Percentiles rank a stretch among this genome's conserved stretches.
Evolutionary conservation across 1,284 basidiomycete genomes (phyloP).

Genomic region (Trametes polyzona): DNA sequence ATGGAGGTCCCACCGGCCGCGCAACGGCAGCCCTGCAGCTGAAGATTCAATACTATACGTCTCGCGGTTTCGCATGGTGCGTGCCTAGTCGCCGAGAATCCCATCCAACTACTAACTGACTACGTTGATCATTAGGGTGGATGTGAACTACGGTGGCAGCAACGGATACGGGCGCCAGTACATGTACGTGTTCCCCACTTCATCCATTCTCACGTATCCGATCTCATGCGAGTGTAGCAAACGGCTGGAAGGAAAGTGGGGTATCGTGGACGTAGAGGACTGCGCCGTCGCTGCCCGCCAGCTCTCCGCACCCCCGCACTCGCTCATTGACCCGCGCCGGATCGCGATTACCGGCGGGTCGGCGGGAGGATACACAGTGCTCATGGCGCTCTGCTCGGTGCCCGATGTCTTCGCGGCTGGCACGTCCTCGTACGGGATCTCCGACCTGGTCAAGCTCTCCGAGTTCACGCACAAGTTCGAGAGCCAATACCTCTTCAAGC

Average conservation of each 20-base stretch:
- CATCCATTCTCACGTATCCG: neutral
- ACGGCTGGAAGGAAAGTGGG: constrained; percentile 67
- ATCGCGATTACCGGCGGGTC: constrained; percentile 58
- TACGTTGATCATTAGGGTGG: constrained; percentile 49
- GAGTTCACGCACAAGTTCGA: constrained; percentile 60
- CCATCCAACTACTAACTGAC: neutral
- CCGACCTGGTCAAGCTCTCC: constrained; percentile 46
- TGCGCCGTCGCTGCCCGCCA: constrained; percentile 54
- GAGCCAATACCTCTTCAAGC: constrained; percentile 44
- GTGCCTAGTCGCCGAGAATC: constrained; percentile 25
- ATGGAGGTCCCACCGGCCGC: constrained; percentile 68
- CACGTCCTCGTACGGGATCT: constrained; percentile 49
- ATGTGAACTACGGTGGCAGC: constrained; percentile 74
- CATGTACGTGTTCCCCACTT: constrained; percentile 33
- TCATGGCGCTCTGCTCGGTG: constrained; percentile 41
- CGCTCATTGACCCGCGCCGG: constrained; percentile 58
- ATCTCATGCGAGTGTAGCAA: constrained; percentile 45
- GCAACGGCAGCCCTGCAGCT: constrained; percentile 52
- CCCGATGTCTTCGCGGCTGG: constrained; percentile 44
- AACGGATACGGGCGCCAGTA: constrained; percentile 67
- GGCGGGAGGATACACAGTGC: constrained; percentile 56
- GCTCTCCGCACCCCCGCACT: constrained; percentile 47
- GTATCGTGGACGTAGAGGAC: constrained; percentile 67
- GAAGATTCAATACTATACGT: constrained; percentile 64
- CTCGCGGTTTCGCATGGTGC: constrained; percentile 68